Percentiles rank a stretch among this genome's conserved stretches.
Evolutionary conservation across 768 basidiomycete species (phyloP).

Genomic region (Sporobolomyces pararoseus): DNA sequence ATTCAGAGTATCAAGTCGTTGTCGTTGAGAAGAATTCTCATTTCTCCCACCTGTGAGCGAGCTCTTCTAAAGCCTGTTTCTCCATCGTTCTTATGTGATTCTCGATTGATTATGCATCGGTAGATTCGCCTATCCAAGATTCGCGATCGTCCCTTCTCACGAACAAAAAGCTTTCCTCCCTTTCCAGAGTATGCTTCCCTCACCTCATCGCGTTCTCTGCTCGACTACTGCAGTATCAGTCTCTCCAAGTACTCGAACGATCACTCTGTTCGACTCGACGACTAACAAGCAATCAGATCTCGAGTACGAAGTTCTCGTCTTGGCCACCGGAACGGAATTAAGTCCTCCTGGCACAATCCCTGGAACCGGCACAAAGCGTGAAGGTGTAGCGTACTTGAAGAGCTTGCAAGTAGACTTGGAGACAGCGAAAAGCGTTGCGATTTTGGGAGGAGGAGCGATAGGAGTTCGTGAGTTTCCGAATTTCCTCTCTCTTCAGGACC

Average conservation of each 20-base stretch:
- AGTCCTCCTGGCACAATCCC: slow-evolving; percentile 39
- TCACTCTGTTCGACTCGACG: slow-evolving; percentile 8
- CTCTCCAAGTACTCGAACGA: slow-evolving; percentile 1
- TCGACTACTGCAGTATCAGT: slow-evolving; percentile 3
- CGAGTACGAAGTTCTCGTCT: slow-evolving; percentile 59
- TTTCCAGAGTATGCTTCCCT: slow-evolving; percentile 46
- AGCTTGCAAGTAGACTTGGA: slow-evolving; percentile 56
- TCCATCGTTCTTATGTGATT: neutral
- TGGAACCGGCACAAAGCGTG: slow-evolving; percentile 45
- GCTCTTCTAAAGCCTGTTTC: neutral
- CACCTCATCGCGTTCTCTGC: slow-evolving; percentile 19
- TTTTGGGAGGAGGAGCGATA: slow-evolving; percentile 69
- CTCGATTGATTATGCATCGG: slow-evolving; percentile 45
- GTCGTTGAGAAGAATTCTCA: slow-evolving; percentile 59
- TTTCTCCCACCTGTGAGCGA: slow-evolving; percentile 40
- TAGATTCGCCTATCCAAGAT: slow-evolving; percentile 61
- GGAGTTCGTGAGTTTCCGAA: slow-evolving; percentile 60
- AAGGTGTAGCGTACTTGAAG: slow-evolving; percentile 57
- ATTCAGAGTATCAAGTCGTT: slow-evolving; percentile 57
- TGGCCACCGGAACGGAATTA: slow-evolving; percentile 57
- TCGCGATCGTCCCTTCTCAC: slow-evolving; percentile 60
- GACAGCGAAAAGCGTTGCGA: slow-evolving; percentile 56
- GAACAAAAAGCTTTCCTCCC: slow-evolving; percentile 69
- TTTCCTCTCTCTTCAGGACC: neutral
- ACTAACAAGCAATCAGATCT: slow-evolving; percentile 46